These are phyloP conservation scores for Domatiomyces globalis DNA, from an alignment of 2,329 filamentous ascomycete genomes.

Conservation along the genomic window DNA sequence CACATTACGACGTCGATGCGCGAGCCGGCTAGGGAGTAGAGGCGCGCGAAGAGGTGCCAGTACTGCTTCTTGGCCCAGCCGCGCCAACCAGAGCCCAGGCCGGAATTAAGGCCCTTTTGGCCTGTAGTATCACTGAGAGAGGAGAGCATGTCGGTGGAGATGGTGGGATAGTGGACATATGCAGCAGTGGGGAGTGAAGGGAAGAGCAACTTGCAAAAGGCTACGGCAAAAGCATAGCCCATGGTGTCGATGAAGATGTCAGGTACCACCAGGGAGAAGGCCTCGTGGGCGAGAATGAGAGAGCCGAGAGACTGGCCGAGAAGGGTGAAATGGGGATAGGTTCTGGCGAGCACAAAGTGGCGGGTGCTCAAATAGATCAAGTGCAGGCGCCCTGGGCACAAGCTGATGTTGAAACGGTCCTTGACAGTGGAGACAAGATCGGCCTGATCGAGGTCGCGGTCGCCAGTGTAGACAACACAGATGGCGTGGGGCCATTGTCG, in stretches of 20 bases:
- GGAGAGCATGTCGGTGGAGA: slow-evolving; percentile 91
- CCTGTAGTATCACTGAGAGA: slow-evolving; percentile 57
- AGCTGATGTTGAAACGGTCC: slow-evolving; percentile 81
- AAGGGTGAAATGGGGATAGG: slow-evolving; percentile 84
- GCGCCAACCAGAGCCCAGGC: slow-evolving; percentile 57
- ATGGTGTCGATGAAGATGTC: slow-evolving; percentile 96
- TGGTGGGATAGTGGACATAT: slow-evolving; percentile 96
- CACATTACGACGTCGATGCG: slow-evolving; percentile 92
- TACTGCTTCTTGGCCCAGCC: slow-evolving; percentile 65
- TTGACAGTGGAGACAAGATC: slow-evolving; percentile 63
- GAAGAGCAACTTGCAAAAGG: slow-evolving; percentile 70
- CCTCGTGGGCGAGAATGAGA: slow-evolving; percentile 75
- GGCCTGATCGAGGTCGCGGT: slow-evolving; percentile 73
- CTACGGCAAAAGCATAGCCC: slow-evolving; percentile 88
- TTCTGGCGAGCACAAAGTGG: slow-evolving; percentile 69
- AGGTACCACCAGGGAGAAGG: slow-evolving; percentile 78
- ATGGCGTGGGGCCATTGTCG: slow-evolving; percentile 74
- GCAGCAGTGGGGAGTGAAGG: slow-evolving; percentile 67
- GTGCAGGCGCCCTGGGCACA: slow-evolving; percentile 66
- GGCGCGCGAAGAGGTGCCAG: slow-evolving; percentile 68
- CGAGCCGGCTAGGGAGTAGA: slow-evolving; percentile 72
- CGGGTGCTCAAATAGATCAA: slow-evolving; percentile 87
- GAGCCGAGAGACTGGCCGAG: slow-evolving; percentile 89
- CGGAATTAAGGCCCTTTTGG: slow-evolving; percentile 64
- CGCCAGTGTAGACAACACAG: slow-evolving; percentile 88